Evolutionary conservation across 805 yeast genomes (phyloP).

Genomic region (Saturnispora diversa): DNA sequence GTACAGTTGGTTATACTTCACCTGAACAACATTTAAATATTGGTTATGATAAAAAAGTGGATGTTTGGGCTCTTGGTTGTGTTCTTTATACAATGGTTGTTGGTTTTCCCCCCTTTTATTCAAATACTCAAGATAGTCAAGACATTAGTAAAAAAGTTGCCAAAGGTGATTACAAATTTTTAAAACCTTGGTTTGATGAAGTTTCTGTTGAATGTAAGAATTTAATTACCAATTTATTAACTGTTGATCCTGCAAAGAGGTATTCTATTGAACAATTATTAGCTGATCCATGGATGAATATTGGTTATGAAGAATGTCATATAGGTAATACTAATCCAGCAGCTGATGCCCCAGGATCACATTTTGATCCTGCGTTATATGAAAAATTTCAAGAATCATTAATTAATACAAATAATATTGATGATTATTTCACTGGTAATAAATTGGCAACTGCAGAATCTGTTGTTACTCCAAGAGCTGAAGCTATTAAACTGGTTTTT

Average conservation of each 20-base stretch:
- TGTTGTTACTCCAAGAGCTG: slow-evolving; percentile 31
- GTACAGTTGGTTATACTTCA: slow-evolving; percentile 69
- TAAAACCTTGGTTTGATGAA: slow-evolving; percentile 87
- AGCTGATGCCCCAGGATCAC: slow-evolving; percentile 25
- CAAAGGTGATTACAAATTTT: slow-evolving; percentile 63
- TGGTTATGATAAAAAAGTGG: slow-evolving; percentile 58
- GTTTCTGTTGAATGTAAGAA: slow-evolving; percentile 62
- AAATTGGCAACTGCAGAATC: slow-evolving; percentile 10
- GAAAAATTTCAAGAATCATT: slow-evolving; percentile 24
- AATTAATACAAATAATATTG: slow-evolving; percentile 19
- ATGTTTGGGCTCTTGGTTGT: slow-evolving; percentile 70
- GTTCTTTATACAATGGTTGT: slow-evolving; percentile 60
- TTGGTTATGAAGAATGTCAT: slow-evolving; percentile 23
- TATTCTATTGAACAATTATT: slow-evolving; percentile 61
- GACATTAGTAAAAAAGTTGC: slow-evolving; percentile 60
- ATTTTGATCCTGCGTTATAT: slow-evolving; percentile 24
- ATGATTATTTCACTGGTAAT: slow-evolving; percentile 18
- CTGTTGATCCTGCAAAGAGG: slow-evolving; percentile 61
- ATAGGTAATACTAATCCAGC: slow-evolving; percentile 18
- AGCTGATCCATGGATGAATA: slow-evolving; percentile 60
- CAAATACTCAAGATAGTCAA: slow-evolving; percentile 48
- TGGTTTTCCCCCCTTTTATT: slow-evolving; percentile 73
- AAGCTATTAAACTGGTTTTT: slow-evolving; percentile 32
- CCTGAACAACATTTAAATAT: slow-evolving; percentile 60
- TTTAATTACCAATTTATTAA: slow-evolving; percentile 56